Conservation (phyloP, 2,329 filamentous ascomycete genomes). For the Rhinocladiella similis region DNA sequence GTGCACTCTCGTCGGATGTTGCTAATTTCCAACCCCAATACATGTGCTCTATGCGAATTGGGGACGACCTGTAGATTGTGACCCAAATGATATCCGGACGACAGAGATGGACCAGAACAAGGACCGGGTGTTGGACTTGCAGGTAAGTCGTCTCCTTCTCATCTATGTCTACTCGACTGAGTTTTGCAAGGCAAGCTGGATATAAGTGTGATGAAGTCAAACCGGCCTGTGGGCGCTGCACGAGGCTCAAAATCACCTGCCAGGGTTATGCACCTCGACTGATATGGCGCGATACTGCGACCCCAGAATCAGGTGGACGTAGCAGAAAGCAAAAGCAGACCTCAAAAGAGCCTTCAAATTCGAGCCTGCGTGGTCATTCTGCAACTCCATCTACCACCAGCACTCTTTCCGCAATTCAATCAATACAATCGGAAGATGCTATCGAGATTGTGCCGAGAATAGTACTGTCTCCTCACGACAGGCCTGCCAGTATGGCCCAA, state of each 20-base stretch:
- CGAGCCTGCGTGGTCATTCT: not conserved
- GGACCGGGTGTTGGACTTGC: slow-evolving; percentile 36
- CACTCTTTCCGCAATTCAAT: not conserved
- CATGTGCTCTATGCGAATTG: not conserved
- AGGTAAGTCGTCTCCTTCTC: not conserved
- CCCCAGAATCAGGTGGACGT: not conserved
- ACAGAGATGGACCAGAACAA: not conserved
- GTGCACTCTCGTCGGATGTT: too few relatives aligned
- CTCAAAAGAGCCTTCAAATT: not conserved
- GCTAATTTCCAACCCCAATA: not conserved
- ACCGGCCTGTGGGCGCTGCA: slow-evolving; percentile 37
- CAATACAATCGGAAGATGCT: not conserved
- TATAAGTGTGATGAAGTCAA: slow-evolving; percentile 44
- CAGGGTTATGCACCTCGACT: not conserved
- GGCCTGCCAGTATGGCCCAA: not conserved
- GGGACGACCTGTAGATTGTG: not conserved
- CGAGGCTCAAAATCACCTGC: not conserved
- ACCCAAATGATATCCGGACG: not conserved
- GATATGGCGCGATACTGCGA: not conserved
- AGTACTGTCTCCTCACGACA: not conserved
- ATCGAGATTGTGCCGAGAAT: not conserved
- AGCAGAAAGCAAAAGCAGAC: not conserved
- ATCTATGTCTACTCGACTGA: too few relatives aligned
- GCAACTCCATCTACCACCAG: not conserved
- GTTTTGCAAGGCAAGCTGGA: slow-evolving; percentile 29